Evolutionary conservation across 169 alveolate genomes (phyloP), one percentile per base, ranked within the genome.

Genomic region (Plasmodium vinckei): DNA sequence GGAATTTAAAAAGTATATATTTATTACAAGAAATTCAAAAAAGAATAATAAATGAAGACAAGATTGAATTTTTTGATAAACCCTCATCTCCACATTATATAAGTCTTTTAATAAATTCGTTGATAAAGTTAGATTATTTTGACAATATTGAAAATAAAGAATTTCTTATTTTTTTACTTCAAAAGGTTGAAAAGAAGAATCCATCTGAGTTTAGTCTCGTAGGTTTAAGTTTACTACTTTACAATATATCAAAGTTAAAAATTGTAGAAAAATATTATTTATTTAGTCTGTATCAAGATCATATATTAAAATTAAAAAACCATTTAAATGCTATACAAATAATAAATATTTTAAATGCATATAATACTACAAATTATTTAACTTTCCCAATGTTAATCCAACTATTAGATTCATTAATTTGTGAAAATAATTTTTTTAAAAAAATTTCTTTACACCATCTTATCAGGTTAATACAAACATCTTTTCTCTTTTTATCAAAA

Each of bases 61-160:
- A 47, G 4, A 5, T n/a, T n/a, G 60, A 73, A 51, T 73, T 73
- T 73, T 33, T 33, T 33, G 42, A 33, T 33, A 67, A 61, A 65
- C 47, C 25, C 9, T 54, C 60, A 5, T 59, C 88, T 2, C 88
- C 88, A 3, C 88, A 73, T 47, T 73, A 73, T 65, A 39, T 73
- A n/a, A 61, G 75, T 47, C 59, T 73, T 4, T 61, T 73, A 19
- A 53, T 73, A 53, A 73, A 73, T 19, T 46, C 75, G 9, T 17
- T 60, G 23, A 15, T 27, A 1, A 73, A 61, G 33, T 53, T 73
- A 49, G 27, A 33, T 12, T 73, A 23, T 39, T 7, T 9, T 25
- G 9, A 57, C 10, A 10, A 49, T 47, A 21, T 42, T n/a, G 21
- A 61, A 9, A 39, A 59, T 21, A 19, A 10, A 10, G 23, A 57